phyloP scores from a whole-genome alignment of 768 basidiomycete genomes.

The Lactifluus pinguis region DNA sequence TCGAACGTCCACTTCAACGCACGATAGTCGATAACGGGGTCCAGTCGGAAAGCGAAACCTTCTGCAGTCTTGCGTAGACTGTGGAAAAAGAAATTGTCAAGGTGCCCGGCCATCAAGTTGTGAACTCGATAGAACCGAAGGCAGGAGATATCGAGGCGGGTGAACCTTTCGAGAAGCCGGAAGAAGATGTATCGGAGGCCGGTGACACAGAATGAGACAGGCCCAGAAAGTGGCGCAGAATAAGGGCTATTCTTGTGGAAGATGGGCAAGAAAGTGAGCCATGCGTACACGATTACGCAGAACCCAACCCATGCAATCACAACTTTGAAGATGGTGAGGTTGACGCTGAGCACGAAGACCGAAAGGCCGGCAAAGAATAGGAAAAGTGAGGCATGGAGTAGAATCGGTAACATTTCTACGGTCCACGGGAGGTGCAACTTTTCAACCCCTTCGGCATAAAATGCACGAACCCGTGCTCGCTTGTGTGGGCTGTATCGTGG shows the following conservation, averaged over 20 bases:
- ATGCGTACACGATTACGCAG: conserved; percentile 16
- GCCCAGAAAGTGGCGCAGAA: neutral
- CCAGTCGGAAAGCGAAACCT: neutral
- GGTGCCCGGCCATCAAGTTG: neutral
- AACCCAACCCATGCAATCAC: conserved; percentile 2
- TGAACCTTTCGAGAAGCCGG: neutral
- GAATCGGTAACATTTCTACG: conserved; percentile 36
- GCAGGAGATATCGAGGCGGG: no score
- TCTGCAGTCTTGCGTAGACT: neutral
- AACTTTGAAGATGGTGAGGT: conserved; percentile 12
- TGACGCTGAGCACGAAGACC: conserved; percentile 32
- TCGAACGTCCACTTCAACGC: conserved; percentile 2
- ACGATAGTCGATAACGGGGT: neutral
- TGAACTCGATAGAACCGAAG: neutral
- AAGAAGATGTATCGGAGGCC: neutral
- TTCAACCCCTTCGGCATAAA: conserved; percentile 29
- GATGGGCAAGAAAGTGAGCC: conserved; percentile 12
- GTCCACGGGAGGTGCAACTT: conserved; percentile 33
- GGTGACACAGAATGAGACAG: neutral
- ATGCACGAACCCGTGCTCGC: conserved; percentile 37
- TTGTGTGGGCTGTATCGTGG: conserved; percentile 23
- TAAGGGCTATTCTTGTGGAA: conserved; percentile 9
- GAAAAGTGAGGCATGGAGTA: conserved; percentile 42
- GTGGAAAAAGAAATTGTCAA: neutral
- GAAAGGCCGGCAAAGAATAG: conserved; percentile 44